Evolutionary conservation across 2,329 filamentous ascomycete genomes (phyloP), one percentile per base, ranked within the genome.

Genomic region (Raffaelea albimanens): DNA sequence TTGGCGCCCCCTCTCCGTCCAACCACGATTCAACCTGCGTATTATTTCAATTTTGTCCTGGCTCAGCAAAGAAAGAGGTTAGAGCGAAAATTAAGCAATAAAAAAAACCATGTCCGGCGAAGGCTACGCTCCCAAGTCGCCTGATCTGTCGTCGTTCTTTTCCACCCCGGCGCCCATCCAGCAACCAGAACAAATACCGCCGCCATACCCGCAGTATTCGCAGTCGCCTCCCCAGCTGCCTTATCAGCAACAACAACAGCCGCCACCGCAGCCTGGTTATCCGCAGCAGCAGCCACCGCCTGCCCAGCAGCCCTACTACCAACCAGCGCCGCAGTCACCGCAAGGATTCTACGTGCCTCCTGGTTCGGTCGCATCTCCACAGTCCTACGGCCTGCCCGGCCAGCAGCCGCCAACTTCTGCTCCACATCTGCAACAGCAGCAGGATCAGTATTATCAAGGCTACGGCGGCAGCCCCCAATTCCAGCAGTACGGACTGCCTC

Each of bases 111-210:
- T 76, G 67, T 68, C 67, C 56, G 67, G 69, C 59, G 70, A 73
- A 58, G 66, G 64, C 51, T 79, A 78, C 65, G 74, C 71, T 55
- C 76, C 76, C 55, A 75, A 71, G 61, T 78, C 75, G 57, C 76
- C 76, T 59, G 75, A 79, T 66, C 69, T 79, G 55, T 78, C 75
- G 50, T 76, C 71, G 50, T 71, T 78, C 61, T 74, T 70, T 57
- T 65, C 71, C 51, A 59, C 63, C 41, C 51, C 56, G 46, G 58
- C 56, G 44, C 52, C 55, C 36, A 57, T 56, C 52, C 56, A 52
- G 53, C 57, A 52, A 52, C 57, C 51, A 46, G 54, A 51, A 25
- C 56, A 56, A n/a, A 20, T n/a, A 3, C 44, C 44, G 5, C 58
- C 54, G 52, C 50, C 52, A 39, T 53, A 53, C 5, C 21, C 49